These are phyloP conservation scores for Aspergillus puulaauensis DNA, from an alignment of 2,329 filamentous ascomycete genomes.

Conservation along the genomic window DNA sequence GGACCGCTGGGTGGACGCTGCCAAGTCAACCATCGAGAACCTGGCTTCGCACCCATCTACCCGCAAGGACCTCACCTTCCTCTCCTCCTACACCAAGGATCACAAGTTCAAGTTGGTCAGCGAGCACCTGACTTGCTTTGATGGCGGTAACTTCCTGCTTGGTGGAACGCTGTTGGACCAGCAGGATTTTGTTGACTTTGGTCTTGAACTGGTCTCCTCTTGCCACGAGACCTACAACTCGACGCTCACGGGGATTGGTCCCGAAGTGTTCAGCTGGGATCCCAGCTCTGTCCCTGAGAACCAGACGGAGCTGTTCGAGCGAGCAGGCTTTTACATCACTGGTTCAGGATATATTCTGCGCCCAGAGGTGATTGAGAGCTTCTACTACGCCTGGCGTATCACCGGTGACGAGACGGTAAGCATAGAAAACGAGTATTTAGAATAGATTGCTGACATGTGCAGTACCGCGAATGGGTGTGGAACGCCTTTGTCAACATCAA, in stretches of 20 bases:
- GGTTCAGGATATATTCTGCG: conserved; percentile 65
- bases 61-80: conserved; percentile 70
- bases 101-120: conserved; percentile 38
- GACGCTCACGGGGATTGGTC: conserved; percentile 73
- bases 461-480: conserved; percentile 84
- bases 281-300: conserved; percentile 48
- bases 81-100: conserved; percentile 36
- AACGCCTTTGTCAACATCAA: conserved; percentile 71
- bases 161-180: conserved; percentile 69
- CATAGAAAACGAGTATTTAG: neutral
- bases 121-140: conserved; percentile 70
- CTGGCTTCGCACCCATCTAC: conserved; percentile 67
- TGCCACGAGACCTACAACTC: conserved; percentile 72
- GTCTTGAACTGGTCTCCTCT: conserved; percentile 67
- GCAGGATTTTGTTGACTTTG: conserved; percentile 70
- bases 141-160: conserved; percentile 81
- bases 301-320: conserved; percentile 61
- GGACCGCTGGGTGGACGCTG: conserved; percentile 73
- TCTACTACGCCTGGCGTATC: conserved; percentile 82
- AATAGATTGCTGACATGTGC: conserved; percentile 10
- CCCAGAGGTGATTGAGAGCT: conserved; percentile 78
- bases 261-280: conserved; percentile 68
- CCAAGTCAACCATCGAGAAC: conserved; percentile 71
- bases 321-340: conserved; percentile 71
- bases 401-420: conserved; percentile 64